Percentiles rank a stretch among this genome's conserved stretches.
Conservation (phyloP, 352 stramenopile genomes). For the Phytophthora melonis region DNA sequence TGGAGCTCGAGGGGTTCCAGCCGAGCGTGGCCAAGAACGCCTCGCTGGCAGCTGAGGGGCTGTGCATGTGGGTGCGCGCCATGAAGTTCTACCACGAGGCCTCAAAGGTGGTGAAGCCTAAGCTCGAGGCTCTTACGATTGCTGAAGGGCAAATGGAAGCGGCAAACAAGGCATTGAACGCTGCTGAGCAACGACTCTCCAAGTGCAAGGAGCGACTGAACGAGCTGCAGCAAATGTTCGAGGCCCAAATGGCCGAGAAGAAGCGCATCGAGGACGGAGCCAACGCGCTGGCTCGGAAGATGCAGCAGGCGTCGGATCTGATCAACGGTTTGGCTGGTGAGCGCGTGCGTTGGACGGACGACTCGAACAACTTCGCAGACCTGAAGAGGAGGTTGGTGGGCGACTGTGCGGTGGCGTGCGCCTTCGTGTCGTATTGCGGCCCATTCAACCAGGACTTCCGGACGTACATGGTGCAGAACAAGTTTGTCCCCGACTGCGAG, state of each 20-base stretch:
- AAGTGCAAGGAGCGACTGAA: conserved; percentile 96
- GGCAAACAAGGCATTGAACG: conserved; percentile 95
- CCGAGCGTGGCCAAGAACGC: conserved; percentile 97
- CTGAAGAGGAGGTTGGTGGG: conserved; percentile 96
- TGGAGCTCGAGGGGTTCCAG: conserved; percentile 97
- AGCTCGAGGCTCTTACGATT: conserved; percentile 97
- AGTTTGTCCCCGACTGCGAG: conserved; percentile 96
- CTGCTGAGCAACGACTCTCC: conserved; percentile 92
- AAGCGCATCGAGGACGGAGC: conserved; percentile 97
- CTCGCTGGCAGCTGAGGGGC: conserved; percentile 94
- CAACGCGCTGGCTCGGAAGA: conserved; percentile 95
- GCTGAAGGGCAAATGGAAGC: conserved; percentile 97
- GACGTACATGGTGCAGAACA: conserved; percentile 96
- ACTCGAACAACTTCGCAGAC: conserved; percentile 98
- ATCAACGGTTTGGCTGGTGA: conserved; percentile 98
- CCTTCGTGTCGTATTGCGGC: conserved; percentile 98
- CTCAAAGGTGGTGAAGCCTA: conserved; percentile 99
- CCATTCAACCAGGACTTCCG: conserved; percentile 99
- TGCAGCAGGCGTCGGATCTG: conserved; percentile 97
- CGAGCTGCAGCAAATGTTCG: conserved; percentile 97
- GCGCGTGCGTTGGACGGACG: conserved; percentile 97
- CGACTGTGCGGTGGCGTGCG: conserved; percentile 97
- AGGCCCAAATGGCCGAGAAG: conserved; percentile 98
- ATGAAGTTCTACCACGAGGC: conserved; percentile 99
- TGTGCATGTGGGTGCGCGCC: conserved; percentile 97